Percentiles rank a stretch among this genome's conserved stretches.
phyloP scores from a whole-genome alignment of 2,329 filamentous ascomycete genomes.

The Monosporascus sp. region DNA sequence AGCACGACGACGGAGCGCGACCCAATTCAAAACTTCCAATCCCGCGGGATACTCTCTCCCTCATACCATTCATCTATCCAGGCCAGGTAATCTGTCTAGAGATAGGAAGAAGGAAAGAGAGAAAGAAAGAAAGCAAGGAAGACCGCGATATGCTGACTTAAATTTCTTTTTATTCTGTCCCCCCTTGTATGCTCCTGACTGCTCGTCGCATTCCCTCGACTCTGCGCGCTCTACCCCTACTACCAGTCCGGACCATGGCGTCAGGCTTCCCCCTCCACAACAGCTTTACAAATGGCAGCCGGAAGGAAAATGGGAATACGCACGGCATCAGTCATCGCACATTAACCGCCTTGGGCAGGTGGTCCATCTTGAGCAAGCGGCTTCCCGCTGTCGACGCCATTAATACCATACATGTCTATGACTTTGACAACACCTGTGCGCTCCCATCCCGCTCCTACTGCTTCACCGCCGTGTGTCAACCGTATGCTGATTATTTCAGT shows the following conservation, averaged over 20 bases:
- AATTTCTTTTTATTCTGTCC: constrained; percentile 1
- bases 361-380: constrained; percentile 72
- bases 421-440: constrained; percentile 94
- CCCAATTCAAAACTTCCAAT: no score
- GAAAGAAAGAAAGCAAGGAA: no score
- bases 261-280: constrained; percentile 4
- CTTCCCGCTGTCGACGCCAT: constrained; percentile 67
- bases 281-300: neutral
- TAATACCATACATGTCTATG: constrained; percentile 83
- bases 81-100: no score
- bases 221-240: neutral
- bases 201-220: constrained; percentile 1
- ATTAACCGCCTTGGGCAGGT: constrained; percentile 71
- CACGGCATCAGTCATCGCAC: constrained; percentile 38
- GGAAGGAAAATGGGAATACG: constrained; percentile 7
- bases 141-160: neutral
- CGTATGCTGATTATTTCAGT: constrained; percentile 44
- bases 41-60: no score
- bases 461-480: constrained; percentile 4
- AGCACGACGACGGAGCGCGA: no score
- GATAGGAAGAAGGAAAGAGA: no score
- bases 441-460: constrained; percentile 1
- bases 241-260: constrained; percentile 17
- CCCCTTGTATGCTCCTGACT: constrained; percentile 3
- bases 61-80: no score